phyloP scores from a whole-genome alignment of 257 asterid species.

The Solanum sitiens region DNA sequence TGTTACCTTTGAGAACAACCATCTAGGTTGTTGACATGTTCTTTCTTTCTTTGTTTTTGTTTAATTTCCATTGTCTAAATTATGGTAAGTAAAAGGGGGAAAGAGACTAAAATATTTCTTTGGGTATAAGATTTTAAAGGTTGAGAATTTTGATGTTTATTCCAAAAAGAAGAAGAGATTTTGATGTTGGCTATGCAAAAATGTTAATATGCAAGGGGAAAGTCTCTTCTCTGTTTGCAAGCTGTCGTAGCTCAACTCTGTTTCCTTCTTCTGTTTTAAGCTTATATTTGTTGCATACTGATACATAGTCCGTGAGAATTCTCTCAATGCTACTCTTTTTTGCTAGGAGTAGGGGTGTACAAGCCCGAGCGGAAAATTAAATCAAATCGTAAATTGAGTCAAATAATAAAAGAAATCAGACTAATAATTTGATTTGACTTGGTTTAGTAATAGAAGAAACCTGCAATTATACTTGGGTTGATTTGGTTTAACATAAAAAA shows the following conservation, averaged over 20 bases:
- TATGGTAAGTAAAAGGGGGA: not conserved
- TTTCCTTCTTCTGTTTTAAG: not conserved
- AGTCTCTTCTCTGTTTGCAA: not conserved
- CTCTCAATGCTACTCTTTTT: not conserved
- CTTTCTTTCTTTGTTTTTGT: not conserved
- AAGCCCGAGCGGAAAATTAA: too few species aligned
- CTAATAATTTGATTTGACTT: too few species aligned
- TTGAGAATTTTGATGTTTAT: not conserved
- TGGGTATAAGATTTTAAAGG: slow-evolving; percentile 8
- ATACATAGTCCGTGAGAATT: not conserved
- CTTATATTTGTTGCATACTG: not conserved
- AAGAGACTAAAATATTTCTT: not conserved
- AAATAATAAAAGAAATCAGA: too few species aligned
- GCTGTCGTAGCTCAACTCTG: not conserved
- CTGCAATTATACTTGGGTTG: too few species aligned
- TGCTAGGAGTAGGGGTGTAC: not conserved
- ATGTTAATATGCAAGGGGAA: not conserved
- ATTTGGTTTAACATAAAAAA: too few species aligned
- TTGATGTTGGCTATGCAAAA: not conserved
- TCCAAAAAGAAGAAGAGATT: not conserved
- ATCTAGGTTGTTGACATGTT: slow-evolving; percentile 11
- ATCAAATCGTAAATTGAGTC: too few species aligned
- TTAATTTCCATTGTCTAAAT: not conserved
- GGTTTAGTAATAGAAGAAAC: too few species aligned
- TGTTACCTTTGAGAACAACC: slow-evolving; percentile 11